Conservation (phyloP, 257 asterid species). For the Solanum neorickii region DNA sequence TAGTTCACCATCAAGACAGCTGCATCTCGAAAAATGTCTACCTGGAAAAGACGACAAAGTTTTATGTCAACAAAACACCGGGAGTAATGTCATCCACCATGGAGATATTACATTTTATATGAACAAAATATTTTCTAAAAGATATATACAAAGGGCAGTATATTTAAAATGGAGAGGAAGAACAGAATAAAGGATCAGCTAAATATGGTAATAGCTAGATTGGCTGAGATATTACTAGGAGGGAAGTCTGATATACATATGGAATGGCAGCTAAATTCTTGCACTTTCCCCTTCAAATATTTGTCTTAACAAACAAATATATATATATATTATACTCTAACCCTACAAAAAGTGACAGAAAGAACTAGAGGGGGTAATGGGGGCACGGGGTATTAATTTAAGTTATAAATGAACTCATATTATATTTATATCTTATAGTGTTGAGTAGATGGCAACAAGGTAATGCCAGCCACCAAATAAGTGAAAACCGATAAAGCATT, state of each 20-base stretch:
- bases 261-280: background rate
- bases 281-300: background rate
- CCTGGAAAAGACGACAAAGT: conserved; percentile 32
- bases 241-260: background rate
- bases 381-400: background rate
- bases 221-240: background rate
- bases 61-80: background rate
- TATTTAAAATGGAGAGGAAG: background rate
- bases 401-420: background rate
- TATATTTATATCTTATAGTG: background rate
- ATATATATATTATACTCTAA: background rate
- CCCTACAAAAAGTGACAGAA: background rate
- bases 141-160: background rate
- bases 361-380: background rate
- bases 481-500: background rate
- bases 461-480: background rate
- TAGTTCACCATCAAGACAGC: conserved; percentile 85
- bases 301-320: background rate
- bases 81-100: background rate
- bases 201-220: background rate
- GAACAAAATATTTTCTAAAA: background rate
- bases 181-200: background rate
- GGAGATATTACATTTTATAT: background rate
- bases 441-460: background rate
- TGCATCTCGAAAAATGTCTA: conserved; percentile 94